Evolutionary conservation across 2,329 filamentous ascomycete genomes (phyloP), one percentile per base, ranked within the genome.

Genomic region (Pezicula neosporulosa): DNA sequence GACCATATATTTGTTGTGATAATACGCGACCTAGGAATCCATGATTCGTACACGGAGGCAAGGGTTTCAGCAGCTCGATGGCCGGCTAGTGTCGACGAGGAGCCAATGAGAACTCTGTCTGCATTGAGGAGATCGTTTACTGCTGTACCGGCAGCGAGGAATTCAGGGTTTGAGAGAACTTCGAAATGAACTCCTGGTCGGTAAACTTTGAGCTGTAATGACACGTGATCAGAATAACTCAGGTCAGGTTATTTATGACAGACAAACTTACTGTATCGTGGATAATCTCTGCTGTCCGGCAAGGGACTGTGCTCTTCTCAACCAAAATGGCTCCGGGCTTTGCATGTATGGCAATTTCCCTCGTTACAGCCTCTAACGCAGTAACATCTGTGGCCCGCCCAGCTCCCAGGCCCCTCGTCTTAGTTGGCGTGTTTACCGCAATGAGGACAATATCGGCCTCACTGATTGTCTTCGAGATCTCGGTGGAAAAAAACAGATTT

Each of bases 301-400:
- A 89, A 3, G 89, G 89, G 24, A 92, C 89, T 0, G 89, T 93
- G 50, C 83, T 87, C 73, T 92, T 93, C 72, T 92, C 88, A 18
- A 92, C 88, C 47, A 93, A 82, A 50, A 92, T 88, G 49, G 86
- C 82, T 44, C 84, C 85, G 16, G 77, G 73, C 28, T 78, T 82
- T 3, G 87, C 85, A 55, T 85, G 75, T 57, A 80, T 73, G 9
- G 87, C 88, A 33, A 92, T 84, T 50, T 82, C 81, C 47, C 78
- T 76, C 1, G 82, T 83, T 6, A 86, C 87, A 16, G 81, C 81
- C 66, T 92, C 87, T 24, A 92, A 80, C 10, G 83, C 82, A 1
- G 81, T 82, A 72, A 92, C 81, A 60, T 92, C 86, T 15, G 86
- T 86, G 0, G 88, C 87, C 57, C 77, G 79, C 10, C 87, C 87